Evolutionary conservation across 768 basidiomycete genomes (phyloP).

Genomic region (Suillus decipiens): DNA sequence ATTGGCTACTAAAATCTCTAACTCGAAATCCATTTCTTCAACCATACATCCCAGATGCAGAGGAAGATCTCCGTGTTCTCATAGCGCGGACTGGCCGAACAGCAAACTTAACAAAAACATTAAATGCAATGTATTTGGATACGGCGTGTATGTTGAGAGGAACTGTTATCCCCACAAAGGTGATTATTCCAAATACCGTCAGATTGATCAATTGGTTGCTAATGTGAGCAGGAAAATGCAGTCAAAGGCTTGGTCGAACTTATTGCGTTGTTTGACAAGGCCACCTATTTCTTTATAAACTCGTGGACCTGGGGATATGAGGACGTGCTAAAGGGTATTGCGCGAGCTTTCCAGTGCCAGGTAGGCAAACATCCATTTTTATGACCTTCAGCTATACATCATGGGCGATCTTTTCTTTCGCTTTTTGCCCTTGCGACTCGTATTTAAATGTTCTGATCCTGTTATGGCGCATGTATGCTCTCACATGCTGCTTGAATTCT

Average conservation of each 20-base stretch:
- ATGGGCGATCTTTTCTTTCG: not conserved
- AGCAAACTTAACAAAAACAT: slow-evolving; percentile 41
- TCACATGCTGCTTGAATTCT: not conserved
- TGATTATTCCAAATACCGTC: slow-evolving; percentile 20
- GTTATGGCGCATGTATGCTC: not conserved
- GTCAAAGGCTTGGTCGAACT: slow-evolving; percentile 66
- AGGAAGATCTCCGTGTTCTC: slow-evolving; percentile 25
- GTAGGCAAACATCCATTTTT: slow-evolving; percentile 36
- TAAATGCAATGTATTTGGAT: slow-evolving; percentile 84
- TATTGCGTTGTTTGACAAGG: slow-evolving; percentile 63
- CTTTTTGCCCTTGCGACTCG: not conserved
- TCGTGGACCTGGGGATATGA: slow-evolving; percentile 98
- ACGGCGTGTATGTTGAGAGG: slow-evolving; percentile 66
- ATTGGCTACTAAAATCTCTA: slow-evolving; percentile 71
- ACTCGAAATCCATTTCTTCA: slow-evolving; percentile 70
- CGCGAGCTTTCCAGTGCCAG: slow-evolving; percentile 62
- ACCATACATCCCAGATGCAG: slow-evolving; percentile 56
- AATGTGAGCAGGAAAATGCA: slow-evolving; percentile 56
- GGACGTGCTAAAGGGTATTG: slow-evolving; percentile 78
- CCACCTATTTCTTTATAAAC: slow-evolving; percentile 85
- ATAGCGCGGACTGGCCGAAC: slow-evolving; percentile 30
- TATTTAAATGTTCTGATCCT: not conserved
- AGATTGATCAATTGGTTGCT: slow-evolving; percentile 13
- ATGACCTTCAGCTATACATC: not conserved
- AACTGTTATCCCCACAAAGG: slow-evolving; percentile 61